Evolutionary conservation across 2,329 filamentous ascomycete genomes (phyloP).

Genomic region (Daldinia sp.): DNA sequence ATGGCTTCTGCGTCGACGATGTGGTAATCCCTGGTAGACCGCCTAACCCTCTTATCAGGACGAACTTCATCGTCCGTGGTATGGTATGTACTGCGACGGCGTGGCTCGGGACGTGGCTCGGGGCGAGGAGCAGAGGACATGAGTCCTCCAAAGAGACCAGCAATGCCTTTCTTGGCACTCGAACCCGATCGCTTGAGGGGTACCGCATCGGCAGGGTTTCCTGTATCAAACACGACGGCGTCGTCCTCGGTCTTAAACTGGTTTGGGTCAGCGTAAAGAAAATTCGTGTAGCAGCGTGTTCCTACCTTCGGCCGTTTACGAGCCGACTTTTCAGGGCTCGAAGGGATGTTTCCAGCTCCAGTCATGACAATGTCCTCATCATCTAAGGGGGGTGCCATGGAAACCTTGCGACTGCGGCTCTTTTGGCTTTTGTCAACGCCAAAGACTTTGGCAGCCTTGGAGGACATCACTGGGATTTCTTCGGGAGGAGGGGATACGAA

Average conservation of each 20-base stretch:
- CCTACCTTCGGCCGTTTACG: constrained; percentile 61
- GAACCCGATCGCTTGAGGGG: constrained; percentile 72
- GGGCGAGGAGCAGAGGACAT: constrained; percentile 59
- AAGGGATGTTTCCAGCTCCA: constrained; percentile 55
- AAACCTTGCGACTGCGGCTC: constrained; percentile 60
- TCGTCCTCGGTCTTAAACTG: constrained; percentile 60
- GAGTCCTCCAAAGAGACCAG: constrained; percentile 72
- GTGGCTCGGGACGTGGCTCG: constrained; percentile 58
- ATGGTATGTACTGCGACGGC: constrained; percentile 64
- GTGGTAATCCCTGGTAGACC: constrained; percentile 55
- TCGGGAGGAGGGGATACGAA: constrained; percentile 81
- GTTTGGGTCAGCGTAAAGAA: constrained; percentile 36
- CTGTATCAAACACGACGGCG: constrained; percentile 67
- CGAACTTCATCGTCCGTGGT: constrained; percentile 64
- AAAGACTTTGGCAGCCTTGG: constrained; percentile 83
- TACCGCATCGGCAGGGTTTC: constrained; percentile 61
- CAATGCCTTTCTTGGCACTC: constrained; percentile 70
- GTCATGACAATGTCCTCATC: constrained; percentile 64
- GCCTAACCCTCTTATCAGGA: constrained; percentile 54
- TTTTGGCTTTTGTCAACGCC: constrained; percentile 65
- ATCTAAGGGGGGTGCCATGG: constrained; percentile 57
- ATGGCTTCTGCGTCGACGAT: constrained; percentile 64
- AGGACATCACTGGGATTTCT: constrained; percentile 71
- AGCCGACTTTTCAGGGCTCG: constrained; percentile 60
- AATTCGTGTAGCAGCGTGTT: constrained; percentile 50